Evolutionary conservation across 495 filamentous ascomycete genomes (phyloP).

Genomic region (Podospora bellae-mahoneyi): DNA sequence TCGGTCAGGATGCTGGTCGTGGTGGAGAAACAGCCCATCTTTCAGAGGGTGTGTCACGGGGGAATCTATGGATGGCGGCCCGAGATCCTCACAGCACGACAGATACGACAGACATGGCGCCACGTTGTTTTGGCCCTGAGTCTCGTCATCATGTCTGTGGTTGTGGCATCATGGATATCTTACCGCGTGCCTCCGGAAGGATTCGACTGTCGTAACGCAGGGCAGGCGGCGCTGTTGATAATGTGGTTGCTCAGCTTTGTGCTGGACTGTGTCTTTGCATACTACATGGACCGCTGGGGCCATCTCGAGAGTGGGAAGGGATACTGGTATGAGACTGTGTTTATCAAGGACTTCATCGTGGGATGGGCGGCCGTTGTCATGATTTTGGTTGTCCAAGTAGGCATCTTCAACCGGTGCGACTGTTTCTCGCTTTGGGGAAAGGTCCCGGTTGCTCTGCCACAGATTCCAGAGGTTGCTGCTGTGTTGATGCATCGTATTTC

Average conservation of each 20-base stretch:
- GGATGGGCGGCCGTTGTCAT: neutral
- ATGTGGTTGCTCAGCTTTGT: conserved; percentile 9
- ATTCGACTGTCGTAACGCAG: conserved; percentile 19
- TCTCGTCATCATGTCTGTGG: conserved; percentile 14
- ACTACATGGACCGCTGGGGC: neutral
- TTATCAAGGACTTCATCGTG: conserved; percentile 15
- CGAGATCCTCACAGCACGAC: neutral
- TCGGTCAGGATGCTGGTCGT: neutral
- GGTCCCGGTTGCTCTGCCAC: conserved; percentile 17
- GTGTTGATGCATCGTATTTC: conserved; percentile 14
- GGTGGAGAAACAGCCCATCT: conserved; percentile 1
- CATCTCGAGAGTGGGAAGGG: neutral
- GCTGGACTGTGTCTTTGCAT: conserved; percentile 10
- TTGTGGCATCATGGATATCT: conserved; percentile 17
- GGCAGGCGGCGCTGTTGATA: conserved; percentile 9
- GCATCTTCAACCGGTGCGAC: conserved; percentile 23
- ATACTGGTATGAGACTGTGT: conserved; percentile 11
- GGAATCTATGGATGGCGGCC: conserved; percentile 19
- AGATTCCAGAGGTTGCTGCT: conserved; percentile 11
- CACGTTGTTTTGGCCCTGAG: conserved; percentile 5
- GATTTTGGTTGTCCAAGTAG: conserved; percentile 18
- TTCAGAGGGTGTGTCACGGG: conserved; percentile 11
- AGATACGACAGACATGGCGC: neutral
- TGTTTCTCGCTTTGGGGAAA: conserved; percentile 18
- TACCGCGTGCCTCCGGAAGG: conserved; percentile 21